Conservation (phyloP, 306 rosid genomes). For the Herpetospermum pedunculosum region DNA sequence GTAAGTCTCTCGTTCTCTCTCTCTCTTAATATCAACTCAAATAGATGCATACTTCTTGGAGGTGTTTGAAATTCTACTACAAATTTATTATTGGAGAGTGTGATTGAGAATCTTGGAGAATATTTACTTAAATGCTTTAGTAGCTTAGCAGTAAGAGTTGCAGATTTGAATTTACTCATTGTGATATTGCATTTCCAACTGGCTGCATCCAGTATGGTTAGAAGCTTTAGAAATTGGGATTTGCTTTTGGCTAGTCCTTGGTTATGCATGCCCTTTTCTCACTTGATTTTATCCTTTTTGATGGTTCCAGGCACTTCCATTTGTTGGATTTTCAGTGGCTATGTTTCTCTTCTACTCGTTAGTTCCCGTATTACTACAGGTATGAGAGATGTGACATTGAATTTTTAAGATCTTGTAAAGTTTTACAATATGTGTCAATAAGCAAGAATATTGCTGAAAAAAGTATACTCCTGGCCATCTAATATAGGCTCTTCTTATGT, state of each 20-base stretch:
- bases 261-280: background rate
- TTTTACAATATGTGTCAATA: background rate
- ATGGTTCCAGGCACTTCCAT: conserved; percentile 69
- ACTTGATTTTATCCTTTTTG: conserved; percentile 12
- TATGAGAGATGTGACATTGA: conserved; percentile 6
- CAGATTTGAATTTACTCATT: background rate
- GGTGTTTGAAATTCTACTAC: background rate
- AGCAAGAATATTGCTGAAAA: background rate
- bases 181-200: background rate
- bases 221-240: background rate
- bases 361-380: conserved; percentile 88
- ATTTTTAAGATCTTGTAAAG: background rate
- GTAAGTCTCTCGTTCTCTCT: conserved; percentile 23
- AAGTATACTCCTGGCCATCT: background rate
- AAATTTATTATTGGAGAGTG: background rate
- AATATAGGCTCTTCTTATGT: background rate
- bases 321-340: conserved; percentile 73
- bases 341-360: conserved; percentile 90
- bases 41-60: background rate
- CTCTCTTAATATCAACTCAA: background rate
- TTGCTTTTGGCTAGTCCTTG: background rate
- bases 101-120: background rate
- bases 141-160: background rate
- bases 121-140: background rate
- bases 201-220: background rate